Evolutionary conservation across 495 filamentous ascomycete species (phyloP).

Genomic region (Annulohypoxylon nitens): DNA sequence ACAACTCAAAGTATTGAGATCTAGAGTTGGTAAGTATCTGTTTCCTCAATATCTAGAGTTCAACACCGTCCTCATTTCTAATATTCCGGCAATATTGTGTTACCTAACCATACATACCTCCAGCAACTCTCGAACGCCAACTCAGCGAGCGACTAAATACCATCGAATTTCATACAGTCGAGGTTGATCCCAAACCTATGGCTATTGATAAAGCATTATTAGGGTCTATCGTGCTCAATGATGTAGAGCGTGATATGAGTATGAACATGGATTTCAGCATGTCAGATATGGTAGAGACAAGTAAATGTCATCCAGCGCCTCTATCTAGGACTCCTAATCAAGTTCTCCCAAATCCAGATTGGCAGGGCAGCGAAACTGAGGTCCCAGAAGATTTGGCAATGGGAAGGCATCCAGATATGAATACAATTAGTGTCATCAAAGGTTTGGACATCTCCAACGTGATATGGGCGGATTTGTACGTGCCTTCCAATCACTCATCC

Average conservation of each 20-base stretch:
- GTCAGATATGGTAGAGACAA: not conserved
- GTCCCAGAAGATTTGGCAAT: not conserved
- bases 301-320: not conserved
- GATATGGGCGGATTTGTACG: constrained; percentile 3
- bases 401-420: not conserved
- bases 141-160: not conserved
- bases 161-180: not conserved
- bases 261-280: constrained; percentile 5
- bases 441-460: not conserved
- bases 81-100: not conserved
- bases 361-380: not conserved
- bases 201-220: not conserved
- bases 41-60: not conserved
- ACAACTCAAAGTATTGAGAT: not conserved
- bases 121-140: constrained; percentile 3
- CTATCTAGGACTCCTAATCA: not conserved
- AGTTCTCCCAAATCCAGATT: not conserved
- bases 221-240: not conserved
- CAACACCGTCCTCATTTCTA: not conserved
- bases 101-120: not conserved
- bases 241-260: not conserved
- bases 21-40: constrained; percentile 1
- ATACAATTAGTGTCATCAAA: not conserved
- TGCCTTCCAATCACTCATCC: not conserved
- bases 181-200: not conserved